Base-by-base conservation (phyloP, 768 basidiomycete genomes). In the Termitomyces sp. region DNA sequence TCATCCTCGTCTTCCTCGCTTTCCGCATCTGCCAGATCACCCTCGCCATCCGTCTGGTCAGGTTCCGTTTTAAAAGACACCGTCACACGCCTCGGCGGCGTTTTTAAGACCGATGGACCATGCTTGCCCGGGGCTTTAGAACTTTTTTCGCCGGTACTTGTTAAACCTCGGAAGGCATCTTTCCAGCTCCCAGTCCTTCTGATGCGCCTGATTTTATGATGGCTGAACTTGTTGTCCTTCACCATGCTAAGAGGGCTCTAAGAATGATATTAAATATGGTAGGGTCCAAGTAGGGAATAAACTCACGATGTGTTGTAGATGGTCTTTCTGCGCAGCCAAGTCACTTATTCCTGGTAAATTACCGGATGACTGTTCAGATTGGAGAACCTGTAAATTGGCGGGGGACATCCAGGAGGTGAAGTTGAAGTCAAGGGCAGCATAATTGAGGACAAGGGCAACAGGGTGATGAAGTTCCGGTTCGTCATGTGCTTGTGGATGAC, bases 351-450 rank as follows among this genome's bases (percentile, higher is more conserved):
- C 88, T 32, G 90, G 84, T 15, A 98, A 78, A 72, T 92, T 84
- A 0, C 90, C 86, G 15, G 90, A 88, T 1, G 94, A 94, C 69
- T 94, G 92, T 71, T 98, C 96, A 3, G 90, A 85, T 57, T 90
- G 85, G 15, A 98, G 79, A 33, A 96, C 90, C 5, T 85, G 87
- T 59, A 98, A 79, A 72, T 98, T 87, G 20, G 83, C 83, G 9
- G 87, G 86, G 0, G 91, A 84, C 93, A 95, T 94, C 96, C 96
- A 98, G 22, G 95, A 96, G 0, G 94, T 94, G 69, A 96, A 98
- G 73, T 98, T 98, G 78, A 99, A 98, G 73, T 98, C 96, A 49
- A 98, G 82, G 28, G 91, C 91, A 0, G 96, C 86, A 73, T 98
- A 99, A 66, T 87, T 93, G 57, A 96, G 84, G 33, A 97, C 87